Evolutionary conservation across 805 yeast genomes (phyloP).

Genomic region (Peterozyma toletana): DNA sequence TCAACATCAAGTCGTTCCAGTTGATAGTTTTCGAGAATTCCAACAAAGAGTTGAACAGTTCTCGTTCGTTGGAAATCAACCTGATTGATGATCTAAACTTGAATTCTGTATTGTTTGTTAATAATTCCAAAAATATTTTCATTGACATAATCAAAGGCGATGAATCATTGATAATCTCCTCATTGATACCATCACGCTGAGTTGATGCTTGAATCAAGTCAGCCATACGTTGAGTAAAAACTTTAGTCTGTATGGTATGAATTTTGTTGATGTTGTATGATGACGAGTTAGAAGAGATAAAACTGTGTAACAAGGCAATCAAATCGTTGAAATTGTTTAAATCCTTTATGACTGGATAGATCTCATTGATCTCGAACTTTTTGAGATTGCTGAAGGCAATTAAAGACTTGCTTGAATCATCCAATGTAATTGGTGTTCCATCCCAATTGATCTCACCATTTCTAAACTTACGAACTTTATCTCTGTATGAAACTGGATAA

Average conservation of each 20-base stretch:
- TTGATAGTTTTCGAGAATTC: neutral
- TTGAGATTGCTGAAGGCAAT: constrained; percentile 8
- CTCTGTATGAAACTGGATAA: constrained; percentile 59
- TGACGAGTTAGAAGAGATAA: constrained; percentile 10
- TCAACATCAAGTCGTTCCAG: neutral
- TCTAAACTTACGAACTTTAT: constrained; percentile 30
- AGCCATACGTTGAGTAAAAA: constrained; percentile 60
- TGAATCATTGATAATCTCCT: constrained; percentile 21
- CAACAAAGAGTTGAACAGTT: constrained; percentile 12
- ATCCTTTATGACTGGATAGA: constrained; percentile 1
- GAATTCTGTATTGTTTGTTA: constrained; percentile 12
- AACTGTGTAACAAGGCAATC: constrained; percentile 19
- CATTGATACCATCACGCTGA: constrained; percentile 20
- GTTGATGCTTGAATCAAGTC: constrained; percentile 63
- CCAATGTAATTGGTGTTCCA: constrained; percentile 20
- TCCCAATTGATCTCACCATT: constrained; percentile 21
- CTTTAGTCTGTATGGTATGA: constrained; percentile 49
- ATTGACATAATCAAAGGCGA: constrained; percentile 27
- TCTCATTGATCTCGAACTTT: neutral
- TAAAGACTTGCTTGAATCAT: constrained; percentile 9
- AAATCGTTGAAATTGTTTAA: constrained; percentile 15
- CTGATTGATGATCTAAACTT: constrained; percentile 22
- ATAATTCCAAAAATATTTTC: constrained; percentile 23
- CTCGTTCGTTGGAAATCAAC: constrained; percentile 19
- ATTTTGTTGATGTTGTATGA: constrained; percentile 20